Percentiles rank a stretch among this genome's conserved stretches.
These are phyloP conservation scores for Cordyceps pruinosa DNA, from an alignment of 2,329 filamentous ascomycete genomes.

Conservation along the genomic window DNA sequence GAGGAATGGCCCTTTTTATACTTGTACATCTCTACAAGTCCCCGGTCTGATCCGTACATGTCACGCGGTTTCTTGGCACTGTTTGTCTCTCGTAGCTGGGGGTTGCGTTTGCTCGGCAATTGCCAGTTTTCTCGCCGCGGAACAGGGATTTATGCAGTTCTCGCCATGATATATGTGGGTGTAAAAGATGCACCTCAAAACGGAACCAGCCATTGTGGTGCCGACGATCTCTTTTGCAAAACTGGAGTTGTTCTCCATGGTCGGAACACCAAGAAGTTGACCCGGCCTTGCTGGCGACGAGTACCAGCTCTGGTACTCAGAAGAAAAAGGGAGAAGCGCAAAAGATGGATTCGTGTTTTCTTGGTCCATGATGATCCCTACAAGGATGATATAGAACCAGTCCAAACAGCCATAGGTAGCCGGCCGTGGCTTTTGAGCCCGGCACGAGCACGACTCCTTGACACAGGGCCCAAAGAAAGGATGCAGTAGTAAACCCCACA, in stretches of 20 bases:
- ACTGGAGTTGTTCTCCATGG: background rate
- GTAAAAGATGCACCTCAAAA: background rate
- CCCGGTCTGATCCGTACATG: background rate
- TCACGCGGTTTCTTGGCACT: background rate
- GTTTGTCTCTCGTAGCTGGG: background rate
- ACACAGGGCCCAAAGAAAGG: background rate
- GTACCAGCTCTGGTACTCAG: too few relatives aligned
- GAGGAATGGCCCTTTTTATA: background rate
- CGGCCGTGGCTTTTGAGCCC: too few relatives aligned
- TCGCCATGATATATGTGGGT: background rate
- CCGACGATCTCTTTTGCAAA: background rate
- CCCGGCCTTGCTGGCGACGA: too few relatives aligned
- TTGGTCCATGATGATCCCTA: too few relatives aligned
- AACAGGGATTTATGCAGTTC: background rate
- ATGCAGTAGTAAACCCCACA: background rate
- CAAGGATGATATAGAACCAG: too few relatives aligned
- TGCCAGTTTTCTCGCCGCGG: background rate
- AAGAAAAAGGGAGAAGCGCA: too few relatives aligned
- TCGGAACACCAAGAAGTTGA: too few relatives aligned
- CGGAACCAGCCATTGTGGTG: background rate
- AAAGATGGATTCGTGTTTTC: too few relatives aligned
- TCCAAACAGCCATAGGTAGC: too few relatives aligned
- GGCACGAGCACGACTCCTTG: too few relatives aligned
- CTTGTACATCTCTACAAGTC: background rate
- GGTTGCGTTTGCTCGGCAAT: background rate